Base-by-base conservation (phyloP, 139 green algal genomes). In the Chlamydomonas sp. region DNA sequence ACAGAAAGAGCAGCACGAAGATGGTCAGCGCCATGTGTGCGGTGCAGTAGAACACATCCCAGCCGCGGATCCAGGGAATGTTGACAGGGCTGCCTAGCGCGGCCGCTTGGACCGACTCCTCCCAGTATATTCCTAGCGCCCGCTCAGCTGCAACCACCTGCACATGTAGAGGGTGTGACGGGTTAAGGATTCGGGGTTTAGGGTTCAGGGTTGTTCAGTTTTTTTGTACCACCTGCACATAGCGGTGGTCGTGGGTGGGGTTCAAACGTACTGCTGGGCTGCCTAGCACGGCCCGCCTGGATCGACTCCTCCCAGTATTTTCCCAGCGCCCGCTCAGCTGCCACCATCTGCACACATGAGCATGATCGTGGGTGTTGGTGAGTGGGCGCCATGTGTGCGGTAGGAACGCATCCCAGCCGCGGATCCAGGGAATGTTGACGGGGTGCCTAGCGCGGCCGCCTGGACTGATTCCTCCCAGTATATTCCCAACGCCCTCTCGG, bases 381-480 rank as follows among this genome's bases (percentile, higher is more conserved):
- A n/a, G 73, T 79, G 33, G 72, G 58, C 3, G 61, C 69, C 67
- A 74, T 74, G 73, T 79, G 73, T 2, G 73, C 73, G 39, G 58
- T 36, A n/a, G 75, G 68, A 73, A 79, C 37, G 75, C 61, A 35
- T 79, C 75, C 73, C 73, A 79, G 13, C 72, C 59, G 6, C 61
- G 48, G 38, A 79, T 71, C 49, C 64, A 79, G 54, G 16, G 22
- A n/a, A n/a, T n/a, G n/a, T n/a, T n/a, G n/a, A n/a, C n/a, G n/a
- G n/a, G n/a, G n/a, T n/a, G n/a, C n/a, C n/a, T 8, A 61, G 28
- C 49, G 43, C 39, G 8, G 72, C 48, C 8, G 43, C 28, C 62
- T 79, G 73, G 16, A 79, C 68, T 48, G 67, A 31, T 30, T 79
- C 50, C 50, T 79, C 73, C 73, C 73, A 79, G 62, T 67, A 74